These are phyloP conservation scores for Piper betle DNA, from an alignment of 164 flowering plant species.

Conservation along the genomic window DNA sequence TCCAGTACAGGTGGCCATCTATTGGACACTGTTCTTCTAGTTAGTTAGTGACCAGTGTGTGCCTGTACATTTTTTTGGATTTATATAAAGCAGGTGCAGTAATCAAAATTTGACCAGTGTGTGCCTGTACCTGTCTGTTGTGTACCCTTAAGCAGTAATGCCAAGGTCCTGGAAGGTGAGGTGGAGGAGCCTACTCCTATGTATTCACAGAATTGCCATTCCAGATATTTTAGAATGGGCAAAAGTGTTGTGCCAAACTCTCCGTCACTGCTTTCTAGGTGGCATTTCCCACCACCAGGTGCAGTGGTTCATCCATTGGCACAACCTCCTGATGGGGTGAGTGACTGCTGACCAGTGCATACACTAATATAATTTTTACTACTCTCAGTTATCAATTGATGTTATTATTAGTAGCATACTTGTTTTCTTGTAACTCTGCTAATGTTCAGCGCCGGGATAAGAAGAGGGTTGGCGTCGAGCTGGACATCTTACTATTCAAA, in stretches of 20 bases:
- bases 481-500: too few relatives aligned
- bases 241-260: conserved; percentile 80
- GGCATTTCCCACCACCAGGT: conserved; percentile 98
- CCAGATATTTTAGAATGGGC: conserved; percentile 71
- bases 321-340: conserved; percentile 84
- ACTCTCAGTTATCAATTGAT: too few relatives aligned
- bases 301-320: conserved; percentile 97
- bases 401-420: too few relatives aligned
- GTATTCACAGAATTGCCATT: conserved; percentile 64
- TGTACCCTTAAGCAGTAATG: conserved; percentile 50
- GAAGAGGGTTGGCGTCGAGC: too few relatives aligned
- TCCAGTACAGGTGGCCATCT: too few relatives aligned
- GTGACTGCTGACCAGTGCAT: conserved; percentile 17
- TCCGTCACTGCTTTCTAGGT: conserved; percentile 74
- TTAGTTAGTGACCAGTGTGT: too few relatives aligned
- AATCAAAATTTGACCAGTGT: background rate
- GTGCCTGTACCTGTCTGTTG: conserved; percentile 61
- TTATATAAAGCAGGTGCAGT: background rate
- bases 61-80: too few relatives aligned
- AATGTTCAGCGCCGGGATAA: too few relatives aligned
- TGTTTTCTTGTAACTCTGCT: too few relatives aligned
- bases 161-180: conserved; percentile 88
- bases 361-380: background rate
- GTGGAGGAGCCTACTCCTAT: conserved; percentile 51
- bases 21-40: too few relatives aligned